These are phyloP conservation scores for Cetraspora pellucida DNA, from an alignment of 192 early-diverging fungal species.

Conservation along the genomic window DNA sequence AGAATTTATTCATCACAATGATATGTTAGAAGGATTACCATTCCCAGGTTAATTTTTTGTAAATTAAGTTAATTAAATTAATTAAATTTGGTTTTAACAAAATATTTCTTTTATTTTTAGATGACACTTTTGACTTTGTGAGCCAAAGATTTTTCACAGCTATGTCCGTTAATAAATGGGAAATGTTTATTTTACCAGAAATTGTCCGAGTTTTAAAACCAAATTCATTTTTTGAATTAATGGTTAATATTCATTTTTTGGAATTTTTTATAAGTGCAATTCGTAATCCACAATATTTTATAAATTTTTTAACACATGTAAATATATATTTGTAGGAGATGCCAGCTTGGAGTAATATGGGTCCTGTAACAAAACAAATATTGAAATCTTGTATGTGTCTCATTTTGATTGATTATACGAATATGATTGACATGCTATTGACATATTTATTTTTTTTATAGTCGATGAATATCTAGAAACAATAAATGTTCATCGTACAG, in stretches of 20 bases:
- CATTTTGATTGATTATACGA: neutral
- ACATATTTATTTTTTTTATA: neutral
- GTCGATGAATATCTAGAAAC: neutral
- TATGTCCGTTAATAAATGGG: neutral
- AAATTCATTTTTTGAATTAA: neutral
- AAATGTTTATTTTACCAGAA: neutral
- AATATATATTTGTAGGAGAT: neutral
- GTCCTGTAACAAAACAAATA: neutral
- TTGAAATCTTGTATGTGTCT: neutral
- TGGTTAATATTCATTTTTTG: neutral
- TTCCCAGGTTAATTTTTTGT: neutral
- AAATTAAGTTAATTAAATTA: neutral
- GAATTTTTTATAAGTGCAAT: too few relatives aligned
- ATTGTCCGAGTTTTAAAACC: neutral
- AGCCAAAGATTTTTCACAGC: conserved; percentile 14
- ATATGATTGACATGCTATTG: neutral
- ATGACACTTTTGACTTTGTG: conserved; percentile 14
- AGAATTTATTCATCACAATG: conserved; percentile 7
- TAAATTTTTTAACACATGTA: too few relatives aligned
- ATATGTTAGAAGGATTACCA: conserved; percentile 2
- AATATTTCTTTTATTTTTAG: neutral
- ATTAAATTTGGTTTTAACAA: neutral
- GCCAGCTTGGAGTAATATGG: neutral
- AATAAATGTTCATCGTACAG: neutral
- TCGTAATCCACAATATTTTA: too few relatives aligned